These are phyloP conservation scores for Sporothrix luriei DNA, from an alignment of 2,329 filamentous ascomycete species.

Conservation along the genomic window DNA sequence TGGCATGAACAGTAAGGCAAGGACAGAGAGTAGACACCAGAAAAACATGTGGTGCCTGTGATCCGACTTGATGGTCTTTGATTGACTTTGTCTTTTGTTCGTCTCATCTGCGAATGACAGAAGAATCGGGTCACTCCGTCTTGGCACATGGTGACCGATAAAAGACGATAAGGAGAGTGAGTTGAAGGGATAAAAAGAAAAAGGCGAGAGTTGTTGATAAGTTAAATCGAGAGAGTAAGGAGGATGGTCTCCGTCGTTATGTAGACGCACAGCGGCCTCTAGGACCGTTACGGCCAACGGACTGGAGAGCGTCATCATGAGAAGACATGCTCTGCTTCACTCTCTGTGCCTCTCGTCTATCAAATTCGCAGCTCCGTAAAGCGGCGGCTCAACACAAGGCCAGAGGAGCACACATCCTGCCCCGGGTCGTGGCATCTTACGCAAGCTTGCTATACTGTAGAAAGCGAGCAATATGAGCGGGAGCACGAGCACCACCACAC, in stretches of 20 bases:
- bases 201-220: background rate
- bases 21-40: background rate
- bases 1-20: background rate
- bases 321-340: too few relatives aligned
- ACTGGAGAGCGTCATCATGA: too few relatives aligned
- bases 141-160: background rate
- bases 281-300: too few relatives aligned
- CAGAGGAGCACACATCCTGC: background rate
- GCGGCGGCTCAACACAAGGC: background rate
- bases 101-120: background rate
- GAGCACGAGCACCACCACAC: background rate
- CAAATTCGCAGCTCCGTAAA: background rate
- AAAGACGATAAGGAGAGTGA: background rate
- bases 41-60: background rate
- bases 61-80: background rate
- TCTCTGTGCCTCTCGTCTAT: background rate
- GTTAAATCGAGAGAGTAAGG: background rate
- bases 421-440: constrained; percentile 17
- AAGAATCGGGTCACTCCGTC: constrained; percentile 16
- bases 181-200: background rate
- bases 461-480: background rate
- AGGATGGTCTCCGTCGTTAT: background rate
- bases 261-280: too few relatives aligned
- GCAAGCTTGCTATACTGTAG: background rate
- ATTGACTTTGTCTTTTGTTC: background rate